A percentile compares a stretch with the other conserved stretches of the same genome.
These are phyloP conservation scores for Fusarium sacchari DNA, from an alignment of 2,329 filamentous ascomycete genomes.

Conservation along the genomic window DNA sequence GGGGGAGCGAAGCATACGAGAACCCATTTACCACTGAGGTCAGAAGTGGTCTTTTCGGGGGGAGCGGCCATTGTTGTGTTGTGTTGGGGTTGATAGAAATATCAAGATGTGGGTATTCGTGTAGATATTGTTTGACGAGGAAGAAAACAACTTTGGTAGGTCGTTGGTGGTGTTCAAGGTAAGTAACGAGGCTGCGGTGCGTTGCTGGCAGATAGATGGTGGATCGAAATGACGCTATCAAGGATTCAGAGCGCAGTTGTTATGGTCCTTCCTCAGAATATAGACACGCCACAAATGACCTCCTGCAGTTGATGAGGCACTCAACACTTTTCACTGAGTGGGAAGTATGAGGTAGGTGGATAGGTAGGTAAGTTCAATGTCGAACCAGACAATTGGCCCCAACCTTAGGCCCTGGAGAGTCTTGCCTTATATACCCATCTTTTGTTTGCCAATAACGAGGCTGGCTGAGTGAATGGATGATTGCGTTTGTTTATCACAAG, in stretches of 20 bases:
- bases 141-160: not conserved
- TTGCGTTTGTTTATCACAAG: constrained; percentile 24
- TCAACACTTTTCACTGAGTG: not conserved
- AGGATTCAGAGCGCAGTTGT: constrained; percentile 3
- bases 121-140: not conserved
- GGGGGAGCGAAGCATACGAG: constrained; percentile 63
- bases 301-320: not conserved
- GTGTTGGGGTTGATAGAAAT: not conserved
- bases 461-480: not conserved
- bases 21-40: constrained; percentile 75
- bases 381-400: too few relatives aligned
- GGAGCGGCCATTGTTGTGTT: constrained; percentile 75
- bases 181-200: constrained; percentile 12
- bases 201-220: constrained; percentile 12
- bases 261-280: constrained; percentile 6
- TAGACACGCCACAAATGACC: not conserved
- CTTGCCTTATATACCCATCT: not conserved
- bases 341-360: not conserved
- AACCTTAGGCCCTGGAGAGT: not conserved
- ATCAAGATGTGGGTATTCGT: not conserved
- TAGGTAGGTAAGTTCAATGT: not conserved
- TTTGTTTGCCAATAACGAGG: not conserved
- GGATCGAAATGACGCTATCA: constrained; percentile 37
- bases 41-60: constrained; percentile 69
- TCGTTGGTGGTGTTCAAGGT: not conserved